Conservation (phyloP, 1,284 basidiomycete species). For the Rhizoctonia solani region DNA sequence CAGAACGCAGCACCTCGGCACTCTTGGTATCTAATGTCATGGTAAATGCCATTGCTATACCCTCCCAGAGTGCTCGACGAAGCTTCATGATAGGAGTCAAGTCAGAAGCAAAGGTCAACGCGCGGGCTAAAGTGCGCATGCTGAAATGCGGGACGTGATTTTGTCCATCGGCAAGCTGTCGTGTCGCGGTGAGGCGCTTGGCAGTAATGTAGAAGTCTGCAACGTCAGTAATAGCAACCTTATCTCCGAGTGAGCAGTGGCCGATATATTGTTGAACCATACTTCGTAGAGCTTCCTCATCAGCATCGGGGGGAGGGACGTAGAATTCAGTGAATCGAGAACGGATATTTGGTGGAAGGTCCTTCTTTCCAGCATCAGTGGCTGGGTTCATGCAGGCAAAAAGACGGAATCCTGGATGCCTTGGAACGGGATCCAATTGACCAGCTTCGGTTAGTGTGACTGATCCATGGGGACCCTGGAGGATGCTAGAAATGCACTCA, state of each 20-base stretch:
- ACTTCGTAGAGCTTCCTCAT: constrained; percentile 85
- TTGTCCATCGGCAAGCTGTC: constrained; percentile 92
- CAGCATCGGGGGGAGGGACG: constrained; percentile 90
- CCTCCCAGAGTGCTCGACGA: constrained; percentile 91
- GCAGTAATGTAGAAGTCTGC: constrained; percentile 90
- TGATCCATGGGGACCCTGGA: constrained; percentile 85
- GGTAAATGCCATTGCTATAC: constrained; percentile 96
- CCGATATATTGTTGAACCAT: constrained; percentile 94
- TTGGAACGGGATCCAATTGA: constrained; percentile 84
- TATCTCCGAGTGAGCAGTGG: constrained; percentile 80
- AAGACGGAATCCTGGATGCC: constrained; percentile 93
- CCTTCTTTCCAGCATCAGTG: constrained; percentile 98
- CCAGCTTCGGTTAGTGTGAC: constrained; percentile 95
- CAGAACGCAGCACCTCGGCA: constrained; percentile 63
- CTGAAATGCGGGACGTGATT: constrained; percentile 97
- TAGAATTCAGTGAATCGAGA: constrained; percentile 95
- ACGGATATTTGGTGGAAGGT: constrained; percentile 88
- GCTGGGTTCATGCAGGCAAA: constrained; percentile 99
- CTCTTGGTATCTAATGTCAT: constrained; percentile 89
- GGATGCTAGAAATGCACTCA: constrained; percentile 86
- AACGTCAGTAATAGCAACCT: constrained; percentile 85
- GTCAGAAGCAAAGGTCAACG: constrained; percentile 89
- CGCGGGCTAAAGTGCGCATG: constrained; percentile 93
- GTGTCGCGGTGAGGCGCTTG: constrained; percentile 75
- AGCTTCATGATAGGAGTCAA: constrained; percentile 78